These are phyloP conservation scores for Funneliformis mosseae DNA, from an alignment of 192 early-diverging fungal genomes.

Conservation along the genomic window DNA sequence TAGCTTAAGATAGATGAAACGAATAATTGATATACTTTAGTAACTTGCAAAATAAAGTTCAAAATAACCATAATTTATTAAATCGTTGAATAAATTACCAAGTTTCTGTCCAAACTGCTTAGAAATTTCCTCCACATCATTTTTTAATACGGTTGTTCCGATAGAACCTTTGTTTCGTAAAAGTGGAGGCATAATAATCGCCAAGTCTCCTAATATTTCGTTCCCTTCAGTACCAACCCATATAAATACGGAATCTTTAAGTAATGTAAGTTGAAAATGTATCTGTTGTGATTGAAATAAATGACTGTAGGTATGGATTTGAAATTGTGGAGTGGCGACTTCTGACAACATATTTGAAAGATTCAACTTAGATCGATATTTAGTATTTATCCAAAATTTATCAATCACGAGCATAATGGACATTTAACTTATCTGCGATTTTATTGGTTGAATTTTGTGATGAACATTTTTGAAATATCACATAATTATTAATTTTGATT, in stretches of 20 bases:
- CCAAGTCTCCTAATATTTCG: conserved; percentile 31
- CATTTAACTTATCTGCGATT: too few species aligned
- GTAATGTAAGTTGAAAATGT: conserved; percentile 18
- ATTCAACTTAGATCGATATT: background rate
- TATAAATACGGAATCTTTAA: conserved; percentile 19
- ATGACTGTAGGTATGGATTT: conserved; percentile 22
- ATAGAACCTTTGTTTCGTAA: background rate
- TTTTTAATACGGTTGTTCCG: conserved; percentile 16
- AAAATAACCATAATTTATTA: background rate
- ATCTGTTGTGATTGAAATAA: background rate
- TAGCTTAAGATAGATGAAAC: background rate
- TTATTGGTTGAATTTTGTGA: too few species aligned
- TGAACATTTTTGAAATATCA: too few species aligned
- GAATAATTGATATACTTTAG: background rate
- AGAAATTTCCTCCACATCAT: conserved; percentile 26
- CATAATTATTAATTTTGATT: too few species aligned
- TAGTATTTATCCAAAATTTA: too few species aligned
- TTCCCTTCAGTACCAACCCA: conserved; percentile 25
- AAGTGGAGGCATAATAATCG: conserved; percentile 22
- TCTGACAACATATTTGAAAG: conserved; percentile 12
- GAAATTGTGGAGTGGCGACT: conserved; percentile 12
- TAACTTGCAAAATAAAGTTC: background rate
- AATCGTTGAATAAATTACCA: conserved; percentile 10
- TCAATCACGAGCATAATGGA: too few species aligned
- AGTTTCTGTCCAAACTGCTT: conserved; percentile 31